These are phyloP conservation scores for Penicillium sp. DNA, from an alignment of 2,329 filamentous ascomycete genomes.

Conservation along the genomic window DNA sequence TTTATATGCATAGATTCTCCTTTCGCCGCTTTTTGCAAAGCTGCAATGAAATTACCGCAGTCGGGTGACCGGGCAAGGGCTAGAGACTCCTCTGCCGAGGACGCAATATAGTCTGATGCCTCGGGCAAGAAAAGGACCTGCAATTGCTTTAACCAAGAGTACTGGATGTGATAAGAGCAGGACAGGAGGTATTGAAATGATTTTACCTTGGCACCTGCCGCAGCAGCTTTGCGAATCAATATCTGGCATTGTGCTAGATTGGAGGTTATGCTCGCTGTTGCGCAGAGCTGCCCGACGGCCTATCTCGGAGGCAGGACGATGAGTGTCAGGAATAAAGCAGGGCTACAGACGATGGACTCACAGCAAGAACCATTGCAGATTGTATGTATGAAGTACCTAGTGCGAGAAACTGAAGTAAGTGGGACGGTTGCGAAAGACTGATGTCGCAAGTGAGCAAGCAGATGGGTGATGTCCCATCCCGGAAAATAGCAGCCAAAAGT, in stretches of 20 bases:
- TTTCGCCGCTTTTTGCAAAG: slow-evolving; percentile 69
- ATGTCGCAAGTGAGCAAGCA: background rate
- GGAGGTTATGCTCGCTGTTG: slow-evolving; percentile 72
- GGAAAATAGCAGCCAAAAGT: no score
- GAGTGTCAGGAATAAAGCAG: background rate
- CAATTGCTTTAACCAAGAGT: background rate
- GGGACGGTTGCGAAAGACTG: background rate
- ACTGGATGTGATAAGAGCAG: background rate
- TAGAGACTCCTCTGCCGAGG: slow-evolving; percentile 66
- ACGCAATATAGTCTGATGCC: slow-evolving; percentile 84
- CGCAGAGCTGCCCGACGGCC: slow-evolving; percentile 90
- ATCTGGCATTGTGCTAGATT: slow-evolving; percentile 78
- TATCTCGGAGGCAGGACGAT: slow-evolving; percentile 39
- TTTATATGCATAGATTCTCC: slow-evolving; percentile 69
- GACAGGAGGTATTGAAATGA: background rate
- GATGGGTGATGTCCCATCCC: background rate
- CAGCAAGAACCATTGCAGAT: slow-evolving; percentile 31
- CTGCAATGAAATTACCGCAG: slow-evolving; percentile 71
- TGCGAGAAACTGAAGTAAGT: background rate
- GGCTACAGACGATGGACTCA: slow-evolving; percentile 14
- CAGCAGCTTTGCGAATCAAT: slow-evolving; percentile 71
- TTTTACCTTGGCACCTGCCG: slow-evolving; percentile 73
- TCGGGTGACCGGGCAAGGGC: slow-evolving; percentile 68
- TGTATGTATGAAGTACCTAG: background rate
- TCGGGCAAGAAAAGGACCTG: slow-evolving; percentile 88